phyloP scores from a whole-genome alignment of 306 rosid genomes.

The Vigna hirtella region DNA sequence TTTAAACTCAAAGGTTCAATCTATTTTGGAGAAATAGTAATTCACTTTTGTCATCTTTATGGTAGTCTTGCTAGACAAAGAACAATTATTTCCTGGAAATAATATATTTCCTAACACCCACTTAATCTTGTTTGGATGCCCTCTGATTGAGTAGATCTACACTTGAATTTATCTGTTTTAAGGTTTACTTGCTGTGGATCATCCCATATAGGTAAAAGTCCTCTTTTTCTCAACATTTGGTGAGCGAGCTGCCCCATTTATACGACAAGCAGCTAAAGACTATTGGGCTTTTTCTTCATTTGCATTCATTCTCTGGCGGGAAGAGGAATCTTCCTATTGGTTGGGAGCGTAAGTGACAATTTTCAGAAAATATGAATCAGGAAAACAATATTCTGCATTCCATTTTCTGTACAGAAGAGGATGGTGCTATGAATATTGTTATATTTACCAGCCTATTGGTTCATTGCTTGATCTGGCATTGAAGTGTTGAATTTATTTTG shows the following conservation, averaged over 20 bases:
- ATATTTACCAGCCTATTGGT: slow-evolving; percentile 22
- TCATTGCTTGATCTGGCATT: slow-evolving; percentile 30
- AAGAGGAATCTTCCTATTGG: slow-evolving; percentile 92
- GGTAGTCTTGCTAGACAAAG: background rate
- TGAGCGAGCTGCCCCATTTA: slow-evolving; percentile 86
- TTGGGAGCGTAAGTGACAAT: slow-evolving; percentile 68
- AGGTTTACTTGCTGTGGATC: slow-evolving; percentile 38
- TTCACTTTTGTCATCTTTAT: background rate
- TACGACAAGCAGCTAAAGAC: slow-evolving; percentile 77
- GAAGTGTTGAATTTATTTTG: slow-evolving; percentile 7
- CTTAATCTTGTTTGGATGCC: slow-evolving; percentile 1
- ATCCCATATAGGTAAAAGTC: slow-evolving; percentile 75
- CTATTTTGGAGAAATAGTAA: background rate
- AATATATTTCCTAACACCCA: background rate
- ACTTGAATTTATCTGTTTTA: slow-evolving; percentile 32
- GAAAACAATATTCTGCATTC: slow-evolving; percentile 11
- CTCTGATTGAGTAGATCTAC: slow-evolving; percentile 34
- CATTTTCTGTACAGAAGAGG: slow-evolving; percentile 26
- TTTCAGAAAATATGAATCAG: slow-evolving; percentile 9
- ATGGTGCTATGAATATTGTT: slow-evolving; percentile 21
- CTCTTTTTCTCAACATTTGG: slow-evolving; percentile 77
- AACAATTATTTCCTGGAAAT: background rate
- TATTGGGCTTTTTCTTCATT: slow-evolving; percentile 82
- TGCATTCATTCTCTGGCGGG: slow-evolving; percentile 87
- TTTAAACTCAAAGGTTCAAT: too few species aligned